phyloP scores from a whole-genome alignment of 2,329 filamentous ascomycete genomes.

The Proliferodiscus dingleyae region DNA sequence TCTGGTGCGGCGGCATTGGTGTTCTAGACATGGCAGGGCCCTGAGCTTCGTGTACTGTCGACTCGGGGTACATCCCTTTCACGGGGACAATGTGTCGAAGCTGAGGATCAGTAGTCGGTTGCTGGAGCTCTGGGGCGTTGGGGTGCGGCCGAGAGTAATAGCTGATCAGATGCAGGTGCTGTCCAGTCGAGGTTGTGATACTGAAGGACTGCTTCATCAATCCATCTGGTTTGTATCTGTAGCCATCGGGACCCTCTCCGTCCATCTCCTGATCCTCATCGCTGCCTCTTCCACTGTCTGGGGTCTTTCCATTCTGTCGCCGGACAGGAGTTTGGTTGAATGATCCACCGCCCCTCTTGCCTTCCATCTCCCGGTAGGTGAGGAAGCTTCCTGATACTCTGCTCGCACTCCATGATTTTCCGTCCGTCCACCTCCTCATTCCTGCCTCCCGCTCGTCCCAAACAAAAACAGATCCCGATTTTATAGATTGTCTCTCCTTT shows the following conservation, averaged over 20 bases:
- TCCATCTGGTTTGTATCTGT: constrained; percentile 91
- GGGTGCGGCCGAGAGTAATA: constrained; percentile 85
- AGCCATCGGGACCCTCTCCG: constrained; percentile 76
- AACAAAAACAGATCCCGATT: constrained; percentile 97
- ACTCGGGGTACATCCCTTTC: constrained; percentile 97
- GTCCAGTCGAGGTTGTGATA: constrained; percentile 84
- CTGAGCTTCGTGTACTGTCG: constrained; percentile 81
- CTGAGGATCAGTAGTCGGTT: constrained; percentile 74
- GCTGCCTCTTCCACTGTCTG: constrained; percentile 74
- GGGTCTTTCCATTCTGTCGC: constrained; percentile 66
- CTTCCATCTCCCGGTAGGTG: constrained; percentile 98
- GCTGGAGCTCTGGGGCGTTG: constrained; percentile 65
- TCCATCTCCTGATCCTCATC: constrained; percentile 73
- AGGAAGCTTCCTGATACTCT: constrained; percentile 95
- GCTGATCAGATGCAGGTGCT: constrained; percentile 95
- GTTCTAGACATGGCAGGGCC: constrained; percentile 76
- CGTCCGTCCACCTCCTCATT: constrained; percentile 97
- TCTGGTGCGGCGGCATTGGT: constrained; percentile 55
- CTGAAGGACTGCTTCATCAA: constrained; percentile 99
- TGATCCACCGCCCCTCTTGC: constrained; percentile 77
- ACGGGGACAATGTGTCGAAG: constrained; percentile 78
- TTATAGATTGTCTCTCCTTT: constrained; percentile 93
- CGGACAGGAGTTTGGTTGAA: constrained; percentile 56
- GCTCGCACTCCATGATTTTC: constrained; percentile 98
- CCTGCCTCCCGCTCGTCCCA: constrained; percentile 98